Evolutionary conservation across 2,329 filamentous ascomycete genomes (phyloP), one percentile per base, ranked within the genome.

Genomic region (Orbilia blumenaviensis): DNA sequence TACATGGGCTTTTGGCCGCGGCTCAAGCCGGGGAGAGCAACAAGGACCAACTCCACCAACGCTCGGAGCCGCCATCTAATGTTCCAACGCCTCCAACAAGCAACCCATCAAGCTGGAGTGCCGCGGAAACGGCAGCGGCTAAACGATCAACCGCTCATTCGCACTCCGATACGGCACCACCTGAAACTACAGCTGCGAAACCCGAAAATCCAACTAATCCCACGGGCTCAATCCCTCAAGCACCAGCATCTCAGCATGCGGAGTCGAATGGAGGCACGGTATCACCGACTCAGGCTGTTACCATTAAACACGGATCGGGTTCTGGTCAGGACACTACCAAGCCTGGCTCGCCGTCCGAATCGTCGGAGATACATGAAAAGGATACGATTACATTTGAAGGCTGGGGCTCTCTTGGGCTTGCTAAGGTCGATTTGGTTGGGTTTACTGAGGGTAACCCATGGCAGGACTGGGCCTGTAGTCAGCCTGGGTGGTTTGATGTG

Each of bases 401-500:
- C 8, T 76, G 72, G 72, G 72, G 72, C 3, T 9, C 23, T 18
- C 72, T 76, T 23, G 72, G 72, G 23, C 34, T 76, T 14, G 72
- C 72, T 12, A 76, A 76, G 27, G 42, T 76, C 23, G 72, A 76
- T 21, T 32, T 76, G 32, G 72, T 66, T 56, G 72, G 72, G 48
- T 76, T 76, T 41, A 42, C 27, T 12, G 72, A 76, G 46, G 72
- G 72, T 12, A 76, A 76, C 14, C 9, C 32, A 18, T 69, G 64
- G 72, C 58, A 69, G 36, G 48, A 76, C 3, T 76, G 72, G 72
- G 64, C 64, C n/a, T 44, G 72, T 44, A 58, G 72, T 41, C 48
- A 76, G 58, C 72, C 72, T 27, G 60, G 72, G 1, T 76, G 72
- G 72, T 76, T 76, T 54, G 72, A 76, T n/a, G 64, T 50, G 18